These are phyloP conservation scores for Piloderma croceum DNA, from an alignment of 768 basidiomycete genomes.

Conservation along the genomic window DNA sequence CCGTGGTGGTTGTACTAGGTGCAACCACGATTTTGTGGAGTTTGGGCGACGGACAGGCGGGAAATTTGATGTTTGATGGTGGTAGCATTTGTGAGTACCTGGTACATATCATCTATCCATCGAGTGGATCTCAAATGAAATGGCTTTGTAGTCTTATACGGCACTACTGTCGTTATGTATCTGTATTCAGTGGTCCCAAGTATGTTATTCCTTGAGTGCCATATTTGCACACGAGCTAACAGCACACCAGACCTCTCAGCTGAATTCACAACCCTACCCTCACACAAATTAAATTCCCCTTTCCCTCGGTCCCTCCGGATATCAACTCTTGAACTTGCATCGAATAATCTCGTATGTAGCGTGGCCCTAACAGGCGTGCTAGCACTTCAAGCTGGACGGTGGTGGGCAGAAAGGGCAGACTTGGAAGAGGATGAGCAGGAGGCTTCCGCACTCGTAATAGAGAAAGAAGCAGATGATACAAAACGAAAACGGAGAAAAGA, in stretches of 20 bases:
- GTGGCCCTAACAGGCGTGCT: constrained; percentile 86
- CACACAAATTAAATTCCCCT: constrained; percentile 44
- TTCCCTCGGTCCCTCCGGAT: constrained; percentile 60
- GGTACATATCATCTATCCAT: no score
- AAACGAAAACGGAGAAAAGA: constrained; percentile 14
- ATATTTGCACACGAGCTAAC: constrained; percentile 6
- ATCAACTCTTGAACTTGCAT: constrained; percentile 73
- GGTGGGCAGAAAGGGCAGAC: constrained; percentile 78
- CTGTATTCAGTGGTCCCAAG: constrained; percentile 74
- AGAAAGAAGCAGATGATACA: constrained; percentile 24
- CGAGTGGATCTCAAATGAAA: constrained; percentile 1
- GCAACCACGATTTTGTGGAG: constrained; percentile 71
- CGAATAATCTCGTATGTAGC: constrained; percentile 79
- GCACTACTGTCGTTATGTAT: constrained; percentile 67
- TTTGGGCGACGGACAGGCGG: constrained; percentile 68
- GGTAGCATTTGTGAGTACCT: constrained; percentile 72
- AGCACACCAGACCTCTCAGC: constrained; percentile 44
- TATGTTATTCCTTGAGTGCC: constrained; percentile 31
- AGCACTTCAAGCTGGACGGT: constrained; percentile 75
- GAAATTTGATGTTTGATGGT: constrained; percentile 88
- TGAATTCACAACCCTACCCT: constrained; percentile 55
- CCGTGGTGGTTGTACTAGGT: constrained; percentile 52
- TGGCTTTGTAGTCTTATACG: constrained; percentile 59
- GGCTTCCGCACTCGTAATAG: no score
- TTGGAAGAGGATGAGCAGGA: constrained; percentile 49